Evolutionary conservation across 139 green algal genomes (phyloP), one percentile per base, ranked within the genome.

Genomic region (Tetradesmus obliquus): DNA sequence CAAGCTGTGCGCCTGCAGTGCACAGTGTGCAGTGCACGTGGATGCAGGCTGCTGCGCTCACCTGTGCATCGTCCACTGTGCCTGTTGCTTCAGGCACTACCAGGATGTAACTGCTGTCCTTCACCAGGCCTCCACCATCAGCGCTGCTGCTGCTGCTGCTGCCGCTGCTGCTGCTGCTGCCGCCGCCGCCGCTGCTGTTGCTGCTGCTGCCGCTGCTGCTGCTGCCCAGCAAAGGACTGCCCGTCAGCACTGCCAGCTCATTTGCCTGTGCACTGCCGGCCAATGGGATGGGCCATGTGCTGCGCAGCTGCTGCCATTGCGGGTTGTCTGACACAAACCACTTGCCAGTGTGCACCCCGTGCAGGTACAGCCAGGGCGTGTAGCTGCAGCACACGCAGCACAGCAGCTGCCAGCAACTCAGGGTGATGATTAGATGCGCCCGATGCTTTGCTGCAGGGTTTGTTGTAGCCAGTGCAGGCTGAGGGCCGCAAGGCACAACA

Each of bases 241-340:
- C 83, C 5, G n/a, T 79, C 3, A 88, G n/a, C 1, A 88, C 55
- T 2, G 22, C 57, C 55, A 88, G 7, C 9, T 55, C 51, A 45
- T 32, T 10, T 54, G 58, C 83, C 9, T 88, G 22, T 13, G 83
- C 57, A 79, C 51, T 79, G 22, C 55, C 55, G 10, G 1, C 83
- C n/a, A 79, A 57, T 19, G 83, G 83, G 45, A 88, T 22, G 9
- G 55, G 17, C 6, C 20, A 79, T 3, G 57, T 79, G 20, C 19
- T 53, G 24, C 55, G 57, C 20, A 88, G 83, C n/a, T 53, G 22
- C 58, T 79, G 55, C 83, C 83, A 88, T 15, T 55, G 19, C 51
- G 83, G 83, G n/a, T 79, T 79, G 55, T 76, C 83, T 55, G 83
- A 32, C 5, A 76, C 58, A 45, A 76, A 88, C 83, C 83, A 88